Conservation (phyloP, 768 basidiomycete species). For the Naganishia onofrii region DNA sequence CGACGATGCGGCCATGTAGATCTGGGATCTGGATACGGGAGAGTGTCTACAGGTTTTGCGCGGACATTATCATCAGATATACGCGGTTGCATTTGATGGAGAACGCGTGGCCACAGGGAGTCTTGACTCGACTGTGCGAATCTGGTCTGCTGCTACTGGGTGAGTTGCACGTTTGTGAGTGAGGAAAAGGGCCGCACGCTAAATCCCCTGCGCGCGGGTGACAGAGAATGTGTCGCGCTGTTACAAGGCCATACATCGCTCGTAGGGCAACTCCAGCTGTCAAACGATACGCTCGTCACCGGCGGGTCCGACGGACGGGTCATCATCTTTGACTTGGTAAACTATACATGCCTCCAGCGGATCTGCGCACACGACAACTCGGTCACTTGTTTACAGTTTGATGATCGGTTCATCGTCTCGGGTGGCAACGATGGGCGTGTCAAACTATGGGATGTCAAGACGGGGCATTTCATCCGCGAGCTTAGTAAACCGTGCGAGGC, state of each 20-base stretch:
- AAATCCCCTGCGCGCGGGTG: background rate
- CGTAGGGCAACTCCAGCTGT: slow-evolving; percentile 83
- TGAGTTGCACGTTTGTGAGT: slow-evolving; percentile 52
- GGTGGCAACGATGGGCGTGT: slow-evolving; percentile 80
- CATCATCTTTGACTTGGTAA: slow-evolving; percentile 64
- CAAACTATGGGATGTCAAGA: slow-evolving; percentile 56
- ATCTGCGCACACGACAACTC: slow-evolving; percentile 83
- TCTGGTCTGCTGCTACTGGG: slow-evolving; percentile 87
- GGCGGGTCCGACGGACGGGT: slow-evolving; percentile 86
- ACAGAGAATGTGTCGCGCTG: slow-evolving; percentile 74
- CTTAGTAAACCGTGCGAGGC: slow-evolving; percentile 69
- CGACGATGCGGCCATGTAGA: slow-evolving; percentile 58
- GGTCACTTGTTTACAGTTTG: slow-evolving; percentile 84
- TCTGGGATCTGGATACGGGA: slow-evolving; percentile 89
- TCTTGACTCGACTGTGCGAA: slow-evolving; percentile 86
- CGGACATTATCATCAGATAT: slow-evolving; percentile 86
- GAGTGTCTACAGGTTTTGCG: slow-evolving; percentile 74
- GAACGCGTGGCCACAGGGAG: slow-evolving; percentile 75
- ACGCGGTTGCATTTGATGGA: slow-evolving; percentile 87
- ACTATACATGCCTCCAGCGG: slow-evolving; percentile 55
- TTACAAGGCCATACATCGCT: slow-evolving; percentile 88
- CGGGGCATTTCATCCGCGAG: slow-evolving; percentile 71
- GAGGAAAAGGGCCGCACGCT: background rate
- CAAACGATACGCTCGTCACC: slow-evolving; percentile 64
- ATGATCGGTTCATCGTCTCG: slow-evolving; percentile 69